Evolutionary conservation across 768 basidiomycete species (phyloP).

Genomic region (Tylopilus sp.): DNA sequence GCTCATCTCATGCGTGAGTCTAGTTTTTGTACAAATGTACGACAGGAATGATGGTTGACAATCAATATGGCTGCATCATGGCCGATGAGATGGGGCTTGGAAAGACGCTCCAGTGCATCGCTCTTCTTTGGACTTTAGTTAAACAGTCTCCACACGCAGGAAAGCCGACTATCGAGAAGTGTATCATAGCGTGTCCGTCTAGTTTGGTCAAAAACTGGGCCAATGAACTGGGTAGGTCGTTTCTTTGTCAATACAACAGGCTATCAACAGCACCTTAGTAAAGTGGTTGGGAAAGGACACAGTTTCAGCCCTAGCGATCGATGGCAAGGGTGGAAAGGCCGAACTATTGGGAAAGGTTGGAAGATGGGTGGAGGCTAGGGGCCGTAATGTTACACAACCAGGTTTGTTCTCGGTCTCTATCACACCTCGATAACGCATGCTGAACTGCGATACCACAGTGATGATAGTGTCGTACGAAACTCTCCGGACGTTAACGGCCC

Average conservation of each 20-base stretch:
- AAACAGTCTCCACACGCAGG: conserved; percentile 91
- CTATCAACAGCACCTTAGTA: conserved; percentile 41
- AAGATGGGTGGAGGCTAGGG: conserved; percentile 86
- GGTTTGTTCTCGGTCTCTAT: conserved; percentile 43
- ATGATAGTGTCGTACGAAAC: conserved; percentile 99
- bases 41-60: conserved; percentile 88
- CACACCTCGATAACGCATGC: not conserved
- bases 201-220: conserved; percentile 99
- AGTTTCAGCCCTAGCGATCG: conserved; percentile 79
- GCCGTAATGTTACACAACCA: conserved; percentile 88
- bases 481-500: conserved; percentile 71
- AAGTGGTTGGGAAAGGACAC: conserved; percentile 95
- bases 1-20: conserved; percentile 6
- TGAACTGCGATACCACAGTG: too few relatives aligned
- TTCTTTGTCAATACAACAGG: not conserved
- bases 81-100: conserved; percentile 99
- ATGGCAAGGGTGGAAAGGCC: conserved; percentile 87
- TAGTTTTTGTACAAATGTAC: conserved; percentile 96
- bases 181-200: conserved; percentile 95
- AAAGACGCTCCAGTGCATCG: conserved; percentile 95
- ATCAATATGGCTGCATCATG: conserved; percentile 97
- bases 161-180: conserved; percentile 91
- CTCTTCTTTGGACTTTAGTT: conserved; percentile 90
- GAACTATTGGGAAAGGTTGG: conserved; percentile 76
- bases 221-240: conserved; percentile 77